These are phyloP conservation scores for Colletotrichum sp. DNA, from an alignment of 2,329 filamentous ascomycete species.

Conservation along the genomic window DNA sequence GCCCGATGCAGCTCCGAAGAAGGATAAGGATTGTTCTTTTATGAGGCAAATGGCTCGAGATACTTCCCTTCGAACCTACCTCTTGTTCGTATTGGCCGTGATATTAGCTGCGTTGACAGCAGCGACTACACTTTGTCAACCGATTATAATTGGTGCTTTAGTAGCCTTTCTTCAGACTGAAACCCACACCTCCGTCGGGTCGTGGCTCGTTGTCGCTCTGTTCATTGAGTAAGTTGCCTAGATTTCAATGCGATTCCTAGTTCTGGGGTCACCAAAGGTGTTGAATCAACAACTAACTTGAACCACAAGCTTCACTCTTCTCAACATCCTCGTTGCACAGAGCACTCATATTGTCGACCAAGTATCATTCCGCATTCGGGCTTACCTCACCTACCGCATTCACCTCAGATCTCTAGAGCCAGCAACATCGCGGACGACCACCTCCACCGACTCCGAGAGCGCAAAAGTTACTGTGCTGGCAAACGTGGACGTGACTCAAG, in stretches of 20 bases:
- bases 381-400: neutral
- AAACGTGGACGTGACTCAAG: neutral
- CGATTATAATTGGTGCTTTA: neutral
- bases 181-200: neutral
- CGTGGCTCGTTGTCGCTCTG: neutral
- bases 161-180: neutral
- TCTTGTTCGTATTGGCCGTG: neutral
- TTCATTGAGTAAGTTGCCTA: neutral
- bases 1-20: neutral
- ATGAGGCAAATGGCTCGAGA: neutral
- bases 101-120: neutral
- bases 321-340: neutral
- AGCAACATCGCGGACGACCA: neutral
- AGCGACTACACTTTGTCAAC: neutral
- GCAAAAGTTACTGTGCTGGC: neutral
- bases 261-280: neutral
- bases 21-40: neutral
- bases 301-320: neutral
- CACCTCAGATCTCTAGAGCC: neutral
- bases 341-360: neutral
- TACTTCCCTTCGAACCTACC: neutral
- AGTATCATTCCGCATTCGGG: neutral
- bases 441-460: neutral
- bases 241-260: neutral
- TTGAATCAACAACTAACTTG: neutral